phyloP scores from a whole-genome alignment of 768 basidiomycete genomes.

The Stropharia rugosoannulata region DNA sequence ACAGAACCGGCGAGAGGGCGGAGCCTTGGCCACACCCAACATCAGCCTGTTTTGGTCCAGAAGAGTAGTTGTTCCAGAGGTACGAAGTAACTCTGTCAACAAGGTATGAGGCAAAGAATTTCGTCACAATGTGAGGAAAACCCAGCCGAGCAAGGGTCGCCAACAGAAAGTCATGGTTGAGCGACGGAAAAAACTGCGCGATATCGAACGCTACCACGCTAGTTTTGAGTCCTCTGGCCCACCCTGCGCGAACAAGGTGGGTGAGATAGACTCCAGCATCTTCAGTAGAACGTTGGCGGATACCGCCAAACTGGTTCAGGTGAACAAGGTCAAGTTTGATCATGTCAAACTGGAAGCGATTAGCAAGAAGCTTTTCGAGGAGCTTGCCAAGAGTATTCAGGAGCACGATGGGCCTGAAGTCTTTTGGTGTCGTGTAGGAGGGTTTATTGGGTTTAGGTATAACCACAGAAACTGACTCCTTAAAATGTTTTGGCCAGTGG shows the following conservation, averaged over 20 bases:
- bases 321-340: too few species aligned
- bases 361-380: too few species aligned
- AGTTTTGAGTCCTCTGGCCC: conserved; percentile 15
- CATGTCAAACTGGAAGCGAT: too few species aligned
- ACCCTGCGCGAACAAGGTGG: conserved; percentile 16
- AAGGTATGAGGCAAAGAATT: not conserved
- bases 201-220: conserved; percentile 1
- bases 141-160: too few species aligned
- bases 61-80: not conserved
- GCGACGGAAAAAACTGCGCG: not conserved
- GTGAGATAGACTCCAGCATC: conserved; percentile 18
- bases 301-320: too few species aligned
- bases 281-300: conserved; percentile 14
- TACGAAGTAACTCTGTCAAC: not conserved
- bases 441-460: too few species aligned
- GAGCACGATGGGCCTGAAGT: too few species aligned
- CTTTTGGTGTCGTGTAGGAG: too few species aligned
- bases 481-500: too few species aligned
- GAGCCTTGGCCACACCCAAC: not conserved
- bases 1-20: not conserved
- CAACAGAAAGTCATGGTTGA: too few species aligned
- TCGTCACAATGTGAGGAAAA: not conserved
- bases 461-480: too few species aligned
- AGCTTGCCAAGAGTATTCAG: too few species aligned
- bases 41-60: not conserved